These are phyloP conservation scores for Colletotrichum liriopes DNA, from an alignment of 2,329 filamentous ascomycete species.

Conservation along the genomic window DNA sequence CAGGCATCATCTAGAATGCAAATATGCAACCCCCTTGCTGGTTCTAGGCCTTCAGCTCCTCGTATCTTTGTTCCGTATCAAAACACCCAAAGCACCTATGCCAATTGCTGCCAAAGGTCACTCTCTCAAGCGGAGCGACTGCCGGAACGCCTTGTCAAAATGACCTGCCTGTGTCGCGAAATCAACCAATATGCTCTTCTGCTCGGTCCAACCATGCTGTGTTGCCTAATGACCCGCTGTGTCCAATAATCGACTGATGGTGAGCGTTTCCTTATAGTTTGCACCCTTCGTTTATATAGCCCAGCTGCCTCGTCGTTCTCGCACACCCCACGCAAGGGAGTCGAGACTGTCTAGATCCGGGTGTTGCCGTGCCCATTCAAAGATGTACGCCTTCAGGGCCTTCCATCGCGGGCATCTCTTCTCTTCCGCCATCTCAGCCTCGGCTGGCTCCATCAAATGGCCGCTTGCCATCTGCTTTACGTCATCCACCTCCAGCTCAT, in stretches of 20 bases:
- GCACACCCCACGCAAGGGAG: conserved; percentile 77
- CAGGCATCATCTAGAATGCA: conserved; percentile 33
- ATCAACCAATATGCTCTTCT: conserved; percentile 11
- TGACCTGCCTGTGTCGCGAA: conserved; percentile 17
- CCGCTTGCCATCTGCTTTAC: conserved; percentile 74
- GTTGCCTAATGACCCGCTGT: neutral
- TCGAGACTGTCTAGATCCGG: conserved; percentile 77
- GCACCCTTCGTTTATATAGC: conserved; percentile 62
- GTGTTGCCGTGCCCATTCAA: conserved; percentile 92
- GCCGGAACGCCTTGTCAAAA: conserved; percentile 34
- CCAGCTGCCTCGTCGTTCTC: conserved; percentile 80
- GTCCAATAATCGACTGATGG: neutral
- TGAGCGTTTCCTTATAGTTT: neutral
- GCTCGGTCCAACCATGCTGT: conserved; percentile 9
- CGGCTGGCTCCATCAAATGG: conserved; percentile 76
- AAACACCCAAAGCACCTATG: conserved; percentile 29
- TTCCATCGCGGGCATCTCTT: conserved; percentile 82
- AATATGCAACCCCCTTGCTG: conserved; percentile 16
- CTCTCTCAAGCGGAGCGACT: conserved; percentile 10
- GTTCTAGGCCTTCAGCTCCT: conserved; percentile 26
- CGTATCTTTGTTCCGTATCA: conserved; percentile 27
- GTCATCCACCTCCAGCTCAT: conserved; percentile 82
- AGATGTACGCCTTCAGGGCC: conserved; percentile 86
- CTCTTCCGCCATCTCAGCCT: conserved; percentile 59
- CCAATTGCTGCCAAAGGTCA: conserved; percentile 18